Conservation (phyloP, 768 basidiomycete genomes). For the Psilocybe cyanescens region DNA sequence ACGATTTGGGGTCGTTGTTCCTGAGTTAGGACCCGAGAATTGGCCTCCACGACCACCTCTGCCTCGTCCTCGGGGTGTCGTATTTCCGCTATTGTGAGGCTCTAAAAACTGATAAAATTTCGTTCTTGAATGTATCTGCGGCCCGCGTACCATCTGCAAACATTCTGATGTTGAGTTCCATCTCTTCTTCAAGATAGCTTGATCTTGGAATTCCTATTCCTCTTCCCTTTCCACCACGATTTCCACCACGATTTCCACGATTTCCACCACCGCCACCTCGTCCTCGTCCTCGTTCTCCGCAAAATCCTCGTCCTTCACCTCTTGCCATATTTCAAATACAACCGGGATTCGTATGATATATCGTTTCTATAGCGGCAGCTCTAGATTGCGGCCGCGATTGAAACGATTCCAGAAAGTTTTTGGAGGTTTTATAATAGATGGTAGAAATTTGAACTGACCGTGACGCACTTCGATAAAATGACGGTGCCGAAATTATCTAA, state of each 20-base stretch:
- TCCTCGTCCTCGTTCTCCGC: conserved; percentile 8
- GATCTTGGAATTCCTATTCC: conserved; percentile 19
- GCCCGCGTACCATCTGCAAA: conserved; percentile 28
- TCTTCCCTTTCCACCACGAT: conserved; percentile 14
- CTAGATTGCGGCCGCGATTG: too few species aligned
- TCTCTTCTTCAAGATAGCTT: conserved; percentile 23
- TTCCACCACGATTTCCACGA: not conserved
- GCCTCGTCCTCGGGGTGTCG: conserved; percentile 18
- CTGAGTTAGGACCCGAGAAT: conserved; percentile 15
- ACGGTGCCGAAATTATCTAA: too few species aligned
- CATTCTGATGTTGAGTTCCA: conserved; percentile 26
- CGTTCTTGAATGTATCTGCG: not conserved
- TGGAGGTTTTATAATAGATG: too few species aligned
- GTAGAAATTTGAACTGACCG: too few species aligned
- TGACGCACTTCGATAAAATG: too few species aligned
- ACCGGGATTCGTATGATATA: too few species aligned
- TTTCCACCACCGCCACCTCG: conserved; percentile 1
- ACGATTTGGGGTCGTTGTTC: conserved; percentile 20
- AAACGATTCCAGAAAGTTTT: too few species aligned
- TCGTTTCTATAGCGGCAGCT: too few species aligned
- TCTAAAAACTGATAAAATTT: conserved; percentile 15
- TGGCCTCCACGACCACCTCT: conserved; percentile 33
- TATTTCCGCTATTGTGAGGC: conserved; percentile 6
- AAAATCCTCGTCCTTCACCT: conserved; percentile 15
- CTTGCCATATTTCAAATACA: conserved; percentile 7